Base-by-base conservation (phyloP, 192 early-diverging fungal genomes). In the Funneliformis mosseae region DNA sequence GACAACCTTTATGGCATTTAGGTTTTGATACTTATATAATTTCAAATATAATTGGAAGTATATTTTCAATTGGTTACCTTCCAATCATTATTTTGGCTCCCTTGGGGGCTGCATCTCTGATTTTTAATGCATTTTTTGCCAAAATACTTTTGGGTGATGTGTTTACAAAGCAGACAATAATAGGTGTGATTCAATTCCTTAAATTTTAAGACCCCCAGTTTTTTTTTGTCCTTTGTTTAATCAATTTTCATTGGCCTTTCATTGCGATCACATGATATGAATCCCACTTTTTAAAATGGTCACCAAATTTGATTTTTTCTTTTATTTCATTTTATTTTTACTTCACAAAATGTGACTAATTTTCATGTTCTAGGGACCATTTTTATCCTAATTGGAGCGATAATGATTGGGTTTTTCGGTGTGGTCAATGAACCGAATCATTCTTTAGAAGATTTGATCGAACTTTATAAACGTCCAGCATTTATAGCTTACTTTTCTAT, bases 71-170 rank as follows among this genome's bases (percentile, higher is more conserved):
- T 64, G 93, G 92, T 74, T 90, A 93, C 71, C 87, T 95, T 12
- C 94, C 94, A 2, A 92, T 95, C 12, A 90, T 93, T 76, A 93
- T 94, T 63, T 83, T 93, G 18, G 94, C 94, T 12, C 94, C 94
- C 8, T 82, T 95, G 76, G 92, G 92, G 4, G 92, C 94, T 7
- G 89, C 93, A 43, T 90, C 89, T 7, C 82, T 95, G 66, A 91
- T 94, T 18, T 92, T 93, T 76, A 95, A 95, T 83, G 94, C 92
- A 8, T 85, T 93, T 4, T 93, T 93, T 87, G 92, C 94, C 8
- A 82, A 87, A 45, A 81, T 89, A 50, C 84, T 95, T 6, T 72
- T 95, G 33, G 85, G 83, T 28, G 92, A 92, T 80, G 88, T 82
- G 39, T 94, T 95, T 86, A 88, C 86, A 8, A 85, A 80, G 45